A percentile compares a stretch with the other conserved stretches of the same genome.
Conservation (phyloP, 2,329 filamentous ascomycete genomes). For the Nemania bipapillata region DNA sequence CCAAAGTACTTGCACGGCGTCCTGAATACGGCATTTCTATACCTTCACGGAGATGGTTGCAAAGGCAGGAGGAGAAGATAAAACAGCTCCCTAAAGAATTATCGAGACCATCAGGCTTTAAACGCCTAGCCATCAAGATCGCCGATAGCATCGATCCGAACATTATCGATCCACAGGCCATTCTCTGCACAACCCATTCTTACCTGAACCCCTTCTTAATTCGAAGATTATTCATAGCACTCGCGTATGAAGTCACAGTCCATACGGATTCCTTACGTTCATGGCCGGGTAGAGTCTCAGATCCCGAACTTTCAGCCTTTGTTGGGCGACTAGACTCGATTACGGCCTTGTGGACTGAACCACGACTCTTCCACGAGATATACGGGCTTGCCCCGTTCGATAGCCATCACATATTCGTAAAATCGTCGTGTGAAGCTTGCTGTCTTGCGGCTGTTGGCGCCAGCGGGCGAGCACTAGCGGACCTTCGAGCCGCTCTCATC, state of each 20-base stretch:
- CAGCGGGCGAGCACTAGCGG: slow-evolving; percentile 55
- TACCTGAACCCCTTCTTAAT: slow-evolving; percentile 58
- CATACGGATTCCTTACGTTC: slow-evolving; percentile 46
- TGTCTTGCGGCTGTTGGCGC: slow-evolving; percentile 62
- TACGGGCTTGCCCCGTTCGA: slow-evolving; percentile 52
- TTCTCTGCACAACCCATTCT: slow-evolving; percentile 57
- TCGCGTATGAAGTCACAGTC: slow-evolving; percentile 57
- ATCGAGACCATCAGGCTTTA: slow-evolving; percentile 48
- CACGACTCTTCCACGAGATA: slow-evolving; percentile 51
- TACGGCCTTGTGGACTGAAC: slow-evolving; percentile 55
- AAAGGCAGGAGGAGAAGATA: slow-evolving; percentile 50
- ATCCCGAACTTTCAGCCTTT: slow-evolving; percentile 45
- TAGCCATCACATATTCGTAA: slow-evolving; percentile 46
- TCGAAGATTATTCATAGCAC: slow-evolving; percentile 56
- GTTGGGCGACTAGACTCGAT: slow-evolving; percentile 51
- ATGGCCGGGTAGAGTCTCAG: slow-evolving; percentile 40
- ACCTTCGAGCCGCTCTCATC: slow-evolving; percentile 59
- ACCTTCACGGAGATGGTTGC: slow-evolving; percentile 54
- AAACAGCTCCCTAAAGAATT: slow-evolving; percentile 46
- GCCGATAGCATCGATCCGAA: slow-evolving; percentile 46
- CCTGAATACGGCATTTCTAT: slow-evolving; percentile 48
- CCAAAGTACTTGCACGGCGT: slow-evolving; percentile 54
- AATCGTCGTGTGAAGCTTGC: slow-evolving; percentile 63
- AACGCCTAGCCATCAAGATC: slow-evolving; percentile 51
- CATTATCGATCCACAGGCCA: slow-evolving; percentile 48